Percentiles rank a stretch among this genome's conserved stretches.
These are phyloP conservation scores for Tremella fuciformis DNA, from an alignment of 768 basidiomycete species.

Conservation along the genomic window DNA sequence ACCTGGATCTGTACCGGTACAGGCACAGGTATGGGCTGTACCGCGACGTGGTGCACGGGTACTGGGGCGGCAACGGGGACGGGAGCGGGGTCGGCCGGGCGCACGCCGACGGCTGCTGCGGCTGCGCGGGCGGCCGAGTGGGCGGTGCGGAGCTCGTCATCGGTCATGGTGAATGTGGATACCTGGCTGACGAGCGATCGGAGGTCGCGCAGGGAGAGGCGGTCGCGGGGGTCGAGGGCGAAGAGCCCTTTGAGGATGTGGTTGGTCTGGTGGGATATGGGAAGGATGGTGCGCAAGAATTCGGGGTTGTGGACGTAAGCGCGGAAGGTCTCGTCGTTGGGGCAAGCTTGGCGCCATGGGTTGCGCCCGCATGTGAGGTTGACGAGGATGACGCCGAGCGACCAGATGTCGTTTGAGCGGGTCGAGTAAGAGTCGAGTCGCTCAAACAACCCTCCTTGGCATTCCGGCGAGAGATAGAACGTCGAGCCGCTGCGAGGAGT, in stretches of 20 bases:
- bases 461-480: constrained; percentile 92
- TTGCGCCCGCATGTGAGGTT: constrained; percentile 75
- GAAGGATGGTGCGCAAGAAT: constrained; percentile 66
- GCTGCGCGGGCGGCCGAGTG: constrained; percentile 47
- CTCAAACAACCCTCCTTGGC: constrained; percentile 59
- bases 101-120: constrained; percentile 34
- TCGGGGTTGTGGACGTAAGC: constrained; percentile 67
- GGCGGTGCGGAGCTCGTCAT: constrained; percentile 55
- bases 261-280: constrained; percentile 68
- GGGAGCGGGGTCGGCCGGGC: not conserved
- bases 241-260: constrained; percentile 70
- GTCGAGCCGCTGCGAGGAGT: constrained; percentile 63
- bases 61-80: not conserved
- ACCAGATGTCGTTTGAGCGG: constrained; percentile 91
- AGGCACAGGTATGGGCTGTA: not conserved
- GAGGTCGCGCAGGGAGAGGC: constrained; percentile 65
- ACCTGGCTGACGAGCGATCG: constrained; percentile 60
- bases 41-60: not conserved
- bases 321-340: constrained; percentile 69
- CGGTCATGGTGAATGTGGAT: constrained; percentile 63
- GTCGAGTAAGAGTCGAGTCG: constrained; percentile 62
- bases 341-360: constrained; percentile 70
- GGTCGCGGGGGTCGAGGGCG: constrained; percentile 61
- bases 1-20: not conserved
- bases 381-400: constrained; percentile 72